These are phyloP conservation scores for Solanum boliviense DNA, from an alignment of 257 asterid species.

Conservation along the genomic window DNA sequence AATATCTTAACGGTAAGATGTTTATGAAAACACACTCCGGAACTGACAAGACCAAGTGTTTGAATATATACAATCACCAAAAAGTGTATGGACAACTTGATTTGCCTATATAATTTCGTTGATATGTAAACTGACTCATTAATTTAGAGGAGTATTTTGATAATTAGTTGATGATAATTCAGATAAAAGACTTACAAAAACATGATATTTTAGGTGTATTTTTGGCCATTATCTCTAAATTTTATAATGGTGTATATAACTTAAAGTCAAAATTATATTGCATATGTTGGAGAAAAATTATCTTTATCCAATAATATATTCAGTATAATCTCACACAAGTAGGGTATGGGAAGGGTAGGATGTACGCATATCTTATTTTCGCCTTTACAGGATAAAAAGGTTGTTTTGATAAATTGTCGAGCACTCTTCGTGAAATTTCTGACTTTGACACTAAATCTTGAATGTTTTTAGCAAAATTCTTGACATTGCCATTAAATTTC, in stretches of 20 bases:
- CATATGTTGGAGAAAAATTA: not conserved
- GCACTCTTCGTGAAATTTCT: no score
- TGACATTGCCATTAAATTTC: not conserved
- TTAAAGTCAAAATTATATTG: not conserved
- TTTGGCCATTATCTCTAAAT: not conserved
- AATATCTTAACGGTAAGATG: no score
- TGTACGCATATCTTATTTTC: not conserved
- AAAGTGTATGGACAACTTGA: not conserved
- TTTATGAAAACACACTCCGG: not conserved
- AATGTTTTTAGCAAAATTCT: not conserved
- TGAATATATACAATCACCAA: not conserved
- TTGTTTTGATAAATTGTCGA: no score
- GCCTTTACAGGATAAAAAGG: fast-evolving
- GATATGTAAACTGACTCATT: not conserved
- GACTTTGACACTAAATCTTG: not conserved
- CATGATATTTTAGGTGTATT: fast-evolving
- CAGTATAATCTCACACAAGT: not conserved
- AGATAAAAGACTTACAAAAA: no score
- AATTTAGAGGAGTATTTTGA: not conserved
- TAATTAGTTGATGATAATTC: no score
- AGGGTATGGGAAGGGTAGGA: not conserved
- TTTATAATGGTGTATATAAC: not conserved
- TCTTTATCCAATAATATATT: no score
- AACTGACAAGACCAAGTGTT: no score
- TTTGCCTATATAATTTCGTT: no score